Evolutionary conservation across 371 early-diverging fungal genomes (phyloP), one percentile per base, ranked within the genome.

Genomic region (Mortierella sp.): DNA sequence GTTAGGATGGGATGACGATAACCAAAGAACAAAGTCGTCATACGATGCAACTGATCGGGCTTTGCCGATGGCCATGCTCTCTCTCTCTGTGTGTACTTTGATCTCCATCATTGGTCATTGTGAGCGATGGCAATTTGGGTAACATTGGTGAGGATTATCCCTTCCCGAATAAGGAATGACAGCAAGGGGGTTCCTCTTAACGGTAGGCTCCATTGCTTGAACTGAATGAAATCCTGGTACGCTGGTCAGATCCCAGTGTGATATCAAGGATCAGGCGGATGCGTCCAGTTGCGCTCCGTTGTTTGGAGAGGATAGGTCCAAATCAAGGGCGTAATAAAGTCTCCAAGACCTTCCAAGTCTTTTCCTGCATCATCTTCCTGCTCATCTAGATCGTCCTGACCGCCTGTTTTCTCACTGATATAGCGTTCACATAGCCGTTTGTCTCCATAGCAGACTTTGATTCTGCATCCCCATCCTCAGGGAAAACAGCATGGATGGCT

Each of bases 151-250:
- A 5, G 80, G 73, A 46, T 83, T 82, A 19, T 85, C 83, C 21
- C 84, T 80, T 26, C 82, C 81, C 71, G 86, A 88, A 45, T 87
- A 88, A 1, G 88, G 88, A 3, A 88, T 81, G 4, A 88, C 80
- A 2, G 87, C 87, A 71, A 88, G 86, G 0, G 88, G 73, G 31
- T 84, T 88, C 3, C 69, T 64, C 28, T 84, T 82, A 6, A 88
- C 86, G 64, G 86, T 86, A 0, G 84, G 84, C 16, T 86, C 84
- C 1, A 87, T 88, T 0, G 88, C 88, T 49, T 86, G 84, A 64
- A 86, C 88, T 5, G 88, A 80, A 65, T 88, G 88, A 10, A 88
- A 64, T 0, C 88, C 88, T 30, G 85, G 67, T 27, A 88, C 53
- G 8, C 49, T 48, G 19, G 86, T 23, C 9, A 83, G 38, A 0